These are phyloP conservation scores for Dillenia suffruticosa DNA, from an alignment of 164 flowering plant species.

Conservation along the genomic window DNA sequence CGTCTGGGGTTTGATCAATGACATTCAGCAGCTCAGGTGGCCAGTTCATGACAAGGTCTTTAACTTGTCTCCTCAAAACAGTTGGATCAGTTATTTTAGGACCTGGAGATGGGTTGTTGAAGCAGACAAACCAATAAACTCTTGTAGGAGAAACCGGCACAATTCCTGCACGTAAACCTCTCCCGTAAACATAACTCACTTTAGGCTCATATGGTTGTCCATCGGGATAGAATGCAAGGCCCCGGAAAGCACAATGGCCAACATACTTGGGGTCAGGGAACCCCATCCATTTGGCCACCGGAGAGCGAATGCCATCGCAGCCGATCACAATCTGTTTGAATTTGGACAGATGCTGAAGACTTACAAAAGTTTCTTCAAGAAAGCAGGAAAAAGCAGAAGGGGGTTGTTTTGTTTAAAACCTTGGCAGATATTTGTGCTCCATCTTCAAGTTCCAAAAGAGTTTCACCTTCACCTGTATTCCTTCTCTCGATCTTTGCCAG, in stretches of 20 bases:
- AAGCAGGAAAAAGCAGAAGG: neutral
- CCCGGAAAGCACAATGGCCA: conserved; percentile 89
- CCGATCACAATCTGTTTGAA: conserved; percentile 70
- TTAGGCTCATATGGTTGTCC: conserved; percentile 71
- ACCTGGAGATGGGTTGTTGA: conserved; percentile 80
- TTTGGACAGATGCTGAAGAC: too few relatives aligned
- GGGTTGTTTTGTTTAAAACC: conserved; percentile 25
- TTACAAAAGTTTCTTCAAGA: too few relatives aligned
- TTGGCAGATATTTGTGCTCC: conserved; percentile 59
- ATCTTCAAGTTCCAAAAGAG: conserved; percentile 53
- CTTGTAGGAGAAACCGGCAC: conserved; percentile 82
- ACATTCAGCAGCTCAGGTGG: conserved; percentile 53
- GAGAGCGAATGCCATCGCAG: conserved; percentile 88
- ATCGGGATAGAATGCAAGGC: conserved; percentile 62
- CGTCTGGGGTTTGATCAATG: conserved; percentile 60
- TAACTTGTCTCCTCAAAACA: conserved; percentile 51
- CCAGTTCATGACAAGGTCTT: conserved; percentile 56
- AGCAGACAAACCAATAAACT: conserved; percentile 96
- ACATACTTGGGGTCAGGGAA: conserved; percentile 73
- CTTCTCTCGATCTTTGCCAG: conserved; percentile 42
- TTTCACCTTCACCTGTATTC: conserved; percentile 29
- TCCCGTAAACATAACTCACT: conserved; percentile 78
- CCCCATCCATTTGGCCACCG: conserved; percentile 92
- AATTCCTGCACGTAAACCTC: conserved; percentile 80
- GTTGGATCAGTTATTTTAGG: conserved; percentile 62